Evolutionary conservation across 768 basidiomycete species (phyloP).

Genomic region (Boletus edulis): DNA sequence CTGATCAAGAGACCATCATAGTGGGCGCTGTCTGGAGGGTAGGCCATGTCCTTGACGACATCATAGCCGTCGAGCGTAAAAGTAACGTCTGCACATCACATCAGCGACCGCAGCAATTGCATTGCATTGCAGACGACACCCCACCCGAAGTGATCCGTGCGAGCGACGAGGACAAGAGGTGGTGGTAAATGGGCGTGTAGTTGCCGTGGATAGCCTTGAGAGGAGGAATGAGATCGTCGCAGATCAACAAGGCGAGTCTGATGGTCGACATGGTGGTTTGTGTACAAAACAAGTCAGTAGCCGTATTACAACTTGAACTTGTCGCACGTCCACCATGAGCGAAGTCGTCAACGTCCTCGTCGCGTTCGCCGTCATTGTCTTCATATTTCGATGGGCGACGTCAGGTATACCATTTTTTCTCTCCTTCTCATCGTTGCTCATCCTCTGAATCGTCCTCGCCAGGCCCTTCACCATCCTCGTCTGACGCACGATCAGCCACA

Average conservation of each 20-base stretch:
- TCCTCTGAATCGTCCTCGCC: neutral
- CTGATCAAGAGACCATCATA: constrained; percentile 78
- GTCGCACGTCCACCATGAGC: constrained; percentile 46
- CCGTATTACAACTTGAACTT: neutral
- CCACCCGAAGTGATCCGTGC: constrained; percentile 14
- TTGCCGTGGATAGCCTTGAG: constrained; percentile 49
- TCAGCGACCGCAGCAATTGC: neutral
- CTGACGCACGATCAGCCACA: constrained; percentile 22
- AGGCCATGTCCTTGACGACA: constrained; percentile 56
- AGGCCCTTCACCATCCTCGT: constrained; percentile 11
- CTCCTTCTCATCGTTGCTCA: neutral
- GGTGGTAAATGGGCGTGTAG: constrained; percentile 52
- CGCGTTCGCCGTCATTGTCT: constrained; percentile 78
- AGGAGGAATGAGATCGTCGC: constrained; percentile 44
- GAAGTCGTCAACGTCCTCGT: constrained; percentile 84
- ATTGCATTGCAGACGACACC: neutral
- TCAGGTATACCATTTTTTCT: constrained; percentile 41
- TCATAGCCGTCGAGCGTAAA: constrained; percentile 69
- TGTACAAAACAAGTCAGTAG: neutral
- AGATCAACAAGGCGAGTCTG: constrained; percentile 55
- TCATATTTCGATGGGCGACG: constrained; percentile 76
- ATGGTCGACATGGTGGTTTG: neutral
- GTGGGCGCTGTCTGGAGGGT: constrained; percentile 50
- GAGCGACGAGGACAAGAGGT: constrained; percentile 41
- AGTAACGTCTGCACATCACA: constrained; percentile 13